Evolutionary conservation across 2,329 filamentous ascomycete genomes (phyloP).

Genomic region (Alternaria postmessia): DNA sequence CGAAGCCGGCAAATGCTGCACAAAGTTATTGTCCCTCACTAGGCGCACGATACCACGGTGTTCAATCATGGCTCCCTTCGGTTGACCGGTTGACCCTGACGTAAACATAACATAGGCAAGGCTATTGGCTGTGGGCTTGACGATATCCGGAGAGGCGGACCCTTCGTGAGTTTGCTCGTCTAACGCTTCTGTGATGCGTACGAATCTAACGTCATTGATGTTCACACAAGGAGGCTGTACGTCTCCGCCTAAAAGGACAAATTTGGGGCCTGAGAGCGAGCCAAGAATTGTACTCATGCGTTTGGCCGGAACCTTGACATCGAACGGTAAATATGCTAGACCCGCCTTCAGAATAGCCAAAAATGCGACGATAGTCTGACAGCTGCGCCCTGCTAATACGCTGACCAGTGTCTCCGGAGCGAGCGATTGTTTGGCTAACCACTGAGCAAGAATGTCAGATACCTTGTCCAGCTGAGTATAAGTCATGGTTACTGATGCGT

Average conservation of each 20-base stretch:
- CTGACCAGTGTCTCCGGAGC: constrained; percentile 18
- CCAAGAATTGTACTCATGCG: too few species aligned
- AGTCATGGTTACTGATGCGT: constrained; percentile 11
- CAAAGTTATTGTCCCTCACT: not conserved
- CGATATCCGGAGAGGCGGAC: too few species aligned
- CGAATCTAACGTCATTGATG: too few species aligned
- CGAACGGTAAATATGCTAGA: constrained; percentile 49
- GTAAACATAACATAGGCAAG: constrained; percentile 67
- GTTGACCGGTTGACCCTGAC: constrained; percentile 52
- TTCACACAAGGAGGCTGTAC: too few species aligned
- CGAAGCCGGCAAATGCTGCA: too few species aligned
- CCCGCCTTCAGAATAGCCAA: constrained; percentile 54
- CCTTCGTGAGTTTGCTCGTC: not conserved
- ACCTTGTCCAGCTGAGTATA: constrained; percentile 15
- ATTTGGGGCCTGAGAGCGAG: too few species aligned
- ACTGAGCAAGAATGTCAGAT: constrained; percentile 13
- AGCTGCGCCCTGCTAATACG: constrained; percentile 26
- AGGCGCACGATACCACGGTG: constrained; percentile 48
- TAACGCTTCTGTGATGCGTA: too few species aligned
- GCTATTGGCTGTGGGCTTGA: not conserved
- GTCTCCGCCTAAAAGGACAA: too few species aligned
- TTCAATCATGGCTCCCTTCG: constrained; percentile 67
- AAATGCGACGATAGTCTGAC: constrained; percentile 44
- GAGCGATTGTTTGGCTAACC: constrained; percentile 1
- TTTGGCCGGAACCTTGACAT: constrained; percentile 11